These are phyloP conservation scores for Coemansia sp. DNA, from an alignment of 192 early-diverging fungal species.

Conservation along the genomic window DNA sequence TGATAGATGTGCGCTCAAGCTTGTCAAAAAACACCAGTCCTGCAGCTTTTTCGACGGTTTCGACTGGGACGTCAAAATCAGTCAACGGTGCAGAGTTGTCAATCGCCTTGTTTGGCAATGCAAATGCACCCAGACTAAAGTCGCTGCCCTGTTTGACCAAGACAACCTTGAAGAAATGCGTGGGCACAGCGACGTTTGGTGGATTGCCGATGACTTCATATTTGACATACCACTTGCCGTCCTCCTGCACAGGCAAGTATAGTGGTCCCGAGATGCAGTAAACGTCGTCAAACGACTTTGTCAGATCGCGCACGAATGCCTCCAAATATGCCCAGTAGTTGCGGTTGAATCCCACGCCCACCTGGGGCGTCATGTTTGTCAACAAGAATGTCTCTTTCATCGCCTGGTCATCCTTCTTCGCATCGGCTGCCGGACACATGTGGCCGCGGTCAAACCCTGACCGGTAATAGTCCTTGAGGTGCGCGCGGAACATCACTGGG, in stretches of 20 bases:
- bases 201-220: slow-evolving; percentile 87
- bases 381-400: slow-evolving; percentile 87
- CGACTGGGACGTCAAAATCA: slow-evolving; percentile 68
- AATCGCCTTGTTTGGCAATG: slow-evolving; percentile 79
- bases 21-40: slow-evolving; percentile 69
- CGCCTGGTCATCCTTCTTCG: slow-evolving; percentile 62
- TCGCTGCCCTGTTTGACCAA: slow-evolving; percentile 59
- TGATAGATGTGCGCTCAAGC: slow-evolving; percentile 31
- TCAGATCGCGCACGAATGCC: slow-evolving; percentile 70
- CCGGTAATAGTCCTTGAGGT: slow-evolving; percentile 74
- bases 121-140: slow-evolving; percentile 63
- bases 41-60: slow-evolving; percentile 66
- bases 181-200: slow-evolving; percentile 88
- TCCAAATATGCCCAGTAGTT: slow-evolving; percentile 92
- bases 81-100: slow-evolving; percentile 61
- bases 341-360: slow-evolving; percentile 84
- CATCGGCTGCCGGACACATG: slow-evolving; percentile 88
- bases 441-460: slow-evolving; percentile 91
- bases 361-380: slow-evolving; percentile 78
- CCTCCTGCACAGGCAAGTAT: slow-evolving; percentile 75
- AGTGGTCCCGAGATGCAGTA: slow-evolving; percentile 86
- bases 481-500: slow-evolving; percentile 70
- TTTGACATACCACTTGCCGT: slow-evolving; percentile 73
- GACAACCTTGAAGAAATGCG: slow-evolving; percentile 91
- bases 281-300: slow-evolving; percentile 73